Percentiles rank a stretch among this genome's conserved stretches.
phyloP scores from a whole-genome alignment of 768 basidiomycete species.

The Sporobolomyces roseus region DNA sequence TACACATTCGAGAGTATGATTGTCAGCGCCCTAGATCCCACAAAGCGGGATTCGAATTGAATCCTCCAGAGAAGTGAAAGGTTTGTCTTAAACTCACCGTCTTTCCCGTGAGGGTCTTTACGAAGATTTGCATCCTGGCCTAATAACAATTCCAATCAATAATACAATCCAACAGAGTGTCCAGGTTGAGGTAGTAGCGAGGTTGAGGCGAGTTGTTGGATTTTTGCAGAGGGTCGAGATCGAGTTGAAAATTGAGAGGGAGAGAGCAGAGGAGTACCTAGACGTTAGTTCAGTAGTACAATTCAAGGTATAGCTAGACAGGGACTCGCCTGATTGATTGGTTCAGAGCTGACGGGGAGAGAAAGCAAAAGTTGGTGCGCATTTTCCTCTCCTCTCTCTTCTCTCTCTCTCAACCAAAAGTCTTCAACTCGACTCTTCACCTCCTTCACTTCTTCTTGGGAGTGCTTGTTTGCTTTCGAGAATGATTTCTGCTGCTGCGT shows the following conservation, averaged over 20 bases:
- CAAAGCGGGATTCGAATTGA: not conserved
- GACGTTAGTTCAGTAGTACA: not conserved
- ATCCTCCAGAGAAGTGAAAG: not conserved
- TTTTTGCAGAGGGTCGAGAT: not conserved
- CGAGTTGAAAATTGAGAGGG: not conserved
- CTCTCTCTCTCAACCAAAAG: not conserved
- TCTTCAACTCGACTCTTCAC: not conserved
- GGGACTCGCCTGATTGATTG: slow-evolving; percentile 13
- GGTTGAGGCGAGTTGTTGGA: not conserved
- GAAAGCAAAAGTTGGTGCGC: not conserved
- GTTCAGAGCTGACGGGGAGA: slow-evolving; percentile 16
- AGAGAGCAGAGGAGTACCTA: not conserved
- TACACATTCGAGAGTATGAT: not conserved
- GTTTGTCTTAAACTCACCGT: slow-evolving; percentile 50
- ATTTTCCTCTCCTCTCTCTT: too few relatives aligned
- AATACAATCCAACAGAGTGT: too few relatives aligned
- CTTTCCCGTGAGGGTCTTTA: slow-evolving; percentile 84
- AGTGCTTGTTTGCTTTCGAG: too few relatives aligned
- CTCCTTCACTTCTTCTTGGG: not conserved
- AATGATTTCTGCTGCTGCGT: too few relatives aligned
- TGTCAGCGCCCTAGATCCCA: not conserved
- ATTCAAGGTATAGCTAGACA: not conserved
- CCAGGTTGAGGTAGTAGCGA: not conserved
- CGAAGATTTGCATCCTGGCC: slow-evolving; percentile 65
- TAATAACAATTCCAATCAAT: not conserved